phyloP scores from a whole-genome alignment of 495 filamentous ascomycete genomes.

The Daldinia bambusicola region DNA sequence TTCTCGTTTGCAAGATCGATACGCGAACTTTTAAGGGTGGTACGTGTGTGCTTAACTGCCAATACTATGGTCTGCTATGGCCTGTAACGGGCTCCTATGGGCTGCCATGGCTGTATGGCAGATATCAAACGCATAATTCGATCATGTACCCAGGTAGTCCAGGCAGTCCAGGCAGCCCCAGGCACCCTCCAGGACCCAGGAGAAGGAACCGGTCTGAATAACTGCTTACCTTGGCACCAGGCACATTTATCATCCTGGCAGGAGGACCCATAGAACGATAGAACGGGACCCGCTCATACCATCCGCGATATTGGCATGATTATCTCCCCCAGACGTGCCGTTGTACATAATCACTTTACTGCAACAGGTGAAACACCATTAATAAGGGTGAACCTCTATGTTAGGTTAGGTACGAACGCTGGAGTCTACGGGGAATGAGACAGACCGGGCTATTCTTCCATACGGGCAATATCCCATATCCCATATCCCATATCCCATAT shows the following conservation, averaged over 20 bases:
- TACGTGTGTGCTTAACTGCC: not conserved
- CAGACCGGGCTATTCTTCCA: not conserved
- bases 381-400: slow-evolving; percentile 18
- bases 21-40: not conserved
- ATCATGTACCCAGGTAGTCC: slow-evolving; percentile 4
- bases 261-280: slow-evolving; percentile 9
- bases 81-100: not conserved
- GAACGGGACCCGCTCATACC: slow-evolving; percentile 25
- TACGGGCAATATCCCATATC: slow-evolving; percentile 1
- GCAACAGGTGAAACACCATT: slow-evolving; percentile 22
- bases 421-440: slow-evolving; percentile 6
- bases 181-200: slow-evolving; percentile 1
- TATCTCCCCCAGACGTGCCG: slow-evolving; percentile 4
- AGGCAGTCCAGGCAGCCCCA: too few relatives aligned
- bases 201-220: slow-evolving; percentile 25
- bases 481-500: too few relatives aligned
- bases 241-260: slow-evolving; percentile 26
- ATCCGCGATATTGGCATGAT: slow-evolving; percentile 36
- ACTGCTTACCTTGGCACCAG: slow-evolving; percentile 39
- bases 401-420: slow-evolving; percentile 2
- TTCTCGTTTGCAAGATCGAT: not conserved
- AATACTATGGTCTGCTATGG: not conserved
- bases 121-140: slow-evolving; percentile 7
- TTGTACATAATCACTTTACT: slow-evolving; percentile 7
- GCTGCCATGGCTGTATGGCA: not conserved